A percentile compares a stretch with the other conserved stretches of the same genome.
Conservation (phyloP, 176 grass and related monocot species). For the Oryza australiensis region DNA sequence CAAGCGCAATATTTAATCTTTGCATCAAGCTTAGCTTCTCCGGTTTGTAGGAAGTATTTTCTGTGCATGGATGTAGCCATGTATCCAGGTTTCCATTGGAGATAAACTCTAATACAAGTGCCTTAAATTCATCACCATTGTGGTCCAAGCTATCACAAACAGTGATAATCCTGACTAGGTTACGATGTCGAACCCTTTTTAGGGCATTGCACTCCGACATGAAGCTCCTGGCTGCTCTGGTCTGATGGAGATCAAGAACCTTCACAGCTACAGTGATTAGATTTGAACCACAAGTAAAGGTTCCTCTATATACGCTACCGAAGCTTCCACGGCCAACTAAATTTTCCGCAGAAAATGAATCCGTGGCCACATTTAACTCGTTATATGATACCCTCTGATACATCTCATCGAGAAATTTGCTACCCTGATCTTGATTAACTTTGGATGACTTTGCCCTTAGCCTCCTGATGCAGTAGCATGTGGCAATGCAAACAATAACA, state of each 20-base stretch:
- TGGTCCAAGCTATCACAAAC: slow-evolving; percentile 5
- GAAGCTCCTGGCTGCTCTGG: slow-evolving; percentile 13
- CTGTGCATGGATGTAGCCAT: neutral
- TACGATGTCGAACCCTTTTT: neutral
- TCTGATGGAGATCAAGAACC: neutral
- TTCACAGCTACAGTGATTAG: neutral
- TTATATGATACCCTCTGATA: slow-evolving; percentile 8
- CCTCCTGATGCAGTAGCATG: neutral
- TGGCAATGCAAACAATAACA: neutral
- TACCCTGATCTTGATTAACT: neutral
- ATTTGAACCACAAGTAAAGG: neutral
- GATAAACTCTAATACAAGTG: slow-evolving; percentile 11
- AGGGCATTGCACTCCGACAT: slow-evolving; percentile 5
- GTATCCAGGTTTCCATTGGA: neutral
- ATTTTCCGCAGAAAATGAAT: neutral
- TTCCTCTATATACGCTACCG: slow-evolving; percentile 1
- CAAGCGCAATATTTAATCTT: slow-evolving; percentile 4
- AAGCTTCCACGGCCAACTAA: slow-evolving; percentile 16
- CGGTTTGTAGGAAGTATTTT: neutral
- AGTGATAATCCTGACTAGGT: slow-evolving; percentile 9
- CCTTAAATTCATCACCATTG: slow-evolving; percentile 18
- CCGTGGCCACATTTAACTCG: neutral
- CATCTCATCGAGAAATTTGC: neutral
- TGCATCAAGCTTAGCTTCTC: neutral
- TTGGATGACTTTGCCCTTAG: neutral